These are phyloP conservation scores for Fusarium sterilihyphosum DNA, from an alignment of 2,329 filamentous ascomycete species.

Conservation along the genomic window DNA sequence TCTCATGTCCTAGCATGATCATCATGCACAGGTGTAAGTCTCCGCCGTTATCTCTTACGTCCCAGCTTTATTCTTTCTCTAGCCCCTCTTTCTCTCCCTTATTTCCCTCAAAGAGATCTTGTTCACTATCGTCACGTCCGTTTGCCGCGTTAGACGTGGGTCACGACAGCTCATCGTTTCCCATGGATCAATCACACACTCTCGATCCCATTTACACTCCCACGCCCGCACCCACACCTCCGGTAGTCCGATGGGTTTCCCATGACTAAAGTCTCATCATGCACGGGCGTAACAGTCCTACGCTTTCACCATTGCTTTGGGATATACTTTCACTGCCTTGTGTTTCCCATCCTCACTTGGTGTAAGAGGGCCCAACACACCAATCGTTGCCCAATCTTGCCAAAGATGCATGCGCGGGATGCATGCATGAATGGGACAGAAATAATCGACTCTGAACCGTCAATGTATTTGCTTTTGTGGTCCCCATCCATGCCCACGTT, in stretches of 20 bases:
- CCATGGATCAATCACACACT: conserved; percentile 12
- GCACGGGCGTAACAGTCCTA: conserved; percentile 27
- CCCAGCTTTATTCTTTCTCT: background rate
- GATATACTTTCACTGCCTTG: conserved; percentile 1
- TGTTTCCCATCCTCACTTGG: background rate
- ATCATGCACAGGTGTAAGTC: conserved; percentile 17
- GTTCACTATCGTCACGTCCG: background rate
- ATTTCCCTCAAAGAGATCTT: background rate
- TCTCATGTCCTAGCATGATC: background rate
- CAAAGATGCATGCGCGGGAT: conserved; percentile 41
- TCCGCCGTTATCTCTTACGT: background rate
- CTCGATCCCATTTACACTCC: conserved; percentile 17
- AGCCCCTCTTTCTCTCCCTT: background rate
- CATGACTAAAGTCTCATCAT: conserved; percentile 41
- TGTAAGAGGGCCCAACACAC: conserved; percentile 8
- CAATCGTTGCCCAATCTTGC: conserved; percentile 19
- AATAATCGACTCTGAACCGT: conserved; percentile 9
- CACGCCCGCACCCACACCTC: conserved; percentile 27
- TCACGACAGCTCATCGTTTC: conserved; percentile 12
- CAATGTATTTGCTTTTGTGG: conserved; percentile 27
- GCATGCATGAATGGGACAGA: conserved; percentile 39
- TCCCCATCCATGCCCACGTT: conserved; percentile 18
- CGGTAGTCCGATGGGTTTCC: conserved; percentile 21
- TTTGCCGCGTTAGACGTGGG: conserved; percentile 35
- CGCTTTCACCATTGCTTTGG: background rate